phyloP scores from a whole-genome alignment of 345 rosid species.

The Theobroma cacao region DNA sequence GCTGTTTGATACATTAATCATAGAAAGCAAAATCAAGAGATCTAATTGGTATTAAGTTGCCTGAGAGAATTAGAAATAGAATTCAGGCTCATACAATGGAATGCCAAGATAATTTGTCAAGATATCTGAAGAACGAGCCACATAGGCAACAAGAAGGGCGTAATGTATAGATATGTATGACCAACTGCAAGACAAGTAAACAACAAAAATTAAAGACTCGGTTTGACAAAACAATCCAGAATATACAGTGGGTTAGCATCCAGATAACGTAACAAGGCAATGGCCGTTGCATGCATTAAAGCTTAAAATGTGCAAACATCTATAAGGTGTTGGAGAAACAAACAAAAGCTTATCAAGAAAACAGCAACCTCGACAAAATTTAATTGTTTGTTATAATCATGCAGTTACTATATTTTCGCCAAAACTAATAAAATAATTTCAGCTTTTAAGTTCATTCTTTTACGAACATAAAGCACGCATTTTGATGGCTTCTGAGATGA shows the following conservation, averaged over 20 bases:
- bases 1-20: slow-evolving; percentile 7
- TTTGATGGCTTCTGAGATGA: neutral
- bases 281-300: neutral
- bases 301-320: neutral
- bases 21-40: neutral
- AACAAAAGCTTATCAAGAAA: neutral
- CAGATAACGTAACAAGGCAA: slow-evolving; percentile 3
- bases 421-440: neutral
- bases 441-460: neutral
- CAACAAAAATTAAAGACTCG: slow-evolving; percentile 10
- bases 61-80: slow-evolving; percentile 9
- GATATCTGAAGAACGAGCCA: slow-evolving; percentile 94
- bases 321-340: neutral
- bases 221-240: neutral
- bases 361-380: neutral
- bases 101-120: slow-evolving; percentile 68
- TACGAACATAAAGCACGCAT: neutral
- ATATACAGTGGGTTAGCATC: neutral
- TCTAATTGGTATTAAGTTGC: neutral
- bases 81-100: slow-evolving; percentile 56
- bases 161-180: slow-evolving; percentile 87
- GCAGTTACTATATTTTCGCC: neutral
- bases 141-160: slow-evolving; percentile 85
- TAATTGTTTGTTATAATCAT: neutral
- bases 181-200: slow-evolving; percentile 70